Evolutionary conservation across 306 rosid species (phyloP), one percentile per base, ranked within the genome.

Genomic region (Trifolium dubium): DNA sequence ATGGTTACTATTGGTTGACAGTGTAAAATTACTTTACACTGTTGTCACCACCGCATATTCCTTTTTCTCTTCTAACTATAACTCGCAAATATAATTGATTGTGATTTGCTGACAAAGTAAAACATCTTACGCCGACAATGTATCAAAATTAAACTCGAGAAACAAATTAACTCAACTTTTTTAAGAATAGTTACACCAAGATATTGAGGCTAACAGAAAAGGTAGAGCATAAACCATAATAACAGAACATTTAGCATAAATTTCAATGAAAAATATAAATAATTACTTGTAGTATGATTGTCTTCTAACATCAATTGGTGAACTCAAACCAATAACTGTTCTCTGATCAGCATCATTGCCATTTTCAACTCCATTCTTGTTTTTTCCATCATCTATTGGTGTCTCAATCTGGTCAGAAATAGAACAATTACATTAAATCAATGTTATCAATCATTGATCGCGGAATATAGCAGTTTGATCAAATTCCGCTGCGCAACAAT

Each of bases 211-310:
- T 50, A 43, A 54, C 37, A 30, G 50, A 53, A 67, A 64, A 62
- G 43, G 18, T 47, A 67, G 49, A 60, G n/a, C 10, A 35, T 40
- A 41, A 41, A 41, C 3, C 10, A 9, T 41, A 43, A 10, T 43
- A 73, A 23, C 7, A 34, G 43, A 12, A 43, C 1, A 30, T 55
- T 53, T 35, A 51, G 47, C 37, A 60, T 34, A 82, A 19, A 40
- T 41, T n/a, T 15, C 1, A 71, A 79, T 13, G 71, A 50, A 43
- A 70, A 75, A 64, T 54, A 43, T 41, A 23, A 23, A 23, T 67
- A 74, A 18, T 80, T 88, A 88, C 97, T 75, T 71, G 84, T 64
- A 88, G 80, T 84, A 91, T 62, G 82, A 69, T 70, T 88, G 93
- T 69, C 84, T 73, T 78, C 82, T 74, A 2, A 70, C 5, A 30